Conservation (phyloP, 192 early-diverging fungal genomes). For the Gigaspora rosea region DNA sequence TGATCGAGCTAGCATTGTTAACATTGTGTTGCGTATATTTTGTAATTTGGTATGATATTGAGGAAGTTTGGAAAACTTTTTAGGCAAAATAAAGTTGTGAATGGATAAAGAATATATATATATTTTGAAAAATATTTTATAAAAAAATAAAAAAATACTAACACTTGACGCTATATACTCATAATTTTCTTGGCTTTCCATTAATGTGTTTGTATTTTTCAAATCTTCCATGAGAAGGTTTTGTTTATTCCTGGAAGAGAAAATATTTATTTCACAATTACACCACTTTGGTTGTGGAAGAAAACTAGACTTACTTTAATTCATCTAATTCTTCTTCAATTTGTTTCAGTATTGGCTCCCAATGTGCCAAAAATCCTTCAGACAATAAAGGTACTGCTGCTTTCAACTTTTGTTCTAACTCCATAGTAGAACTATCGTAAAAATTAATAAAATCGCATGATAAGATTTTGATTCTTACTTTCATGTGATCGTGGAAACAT, state of each 20-base stretch:
- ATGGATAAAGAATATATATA: neutral
- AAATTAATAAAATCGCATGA: too few species aligned
- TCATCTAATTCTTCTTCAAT: conserved; percentile 19
- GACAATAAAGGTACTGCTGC: conserved; percentile 24
- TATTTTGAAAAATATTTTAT: neutral
- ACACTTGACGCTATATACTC: conserved; percentile 26
- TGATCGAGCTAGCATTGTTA: conserved; percentile 15
- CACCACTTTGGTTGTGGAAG: neutral
- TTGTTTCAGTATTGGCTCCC: conserved; percentile 18
- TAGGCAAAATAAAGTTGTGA: neutral
- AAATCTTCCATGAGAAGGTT: conserved; percentile 25
- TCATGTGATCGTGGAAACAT: too few species aligned
- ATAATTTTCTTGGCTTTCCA: conserved; percentile 32
- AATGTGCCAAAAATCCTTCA: conserved; percentile 28
- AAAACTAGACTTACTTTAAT: conserved; percentile 10
- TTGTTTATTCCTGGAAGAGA: conserved; percentile 10
- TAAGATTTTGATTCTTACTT: too few species aligned
- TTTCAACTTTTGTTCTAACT: conserved; percentile 1
- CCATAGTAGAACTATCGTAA: neutral
- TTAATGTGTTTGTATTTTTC: neutral
- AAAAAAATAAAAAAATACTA: neutral
- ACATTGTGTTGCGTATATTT: conserved; percentile 22
- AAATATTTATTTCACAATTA: neutral
- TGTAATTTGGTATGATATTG: conserved; percentile 24
- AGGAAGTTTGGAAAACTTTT: conserved; percentile 32